These are phyloP conservation scores for Pterocarpus santalinus DNA, from an alignment of 306 rosid genomes.

Conservation along the genomic window DNA sequence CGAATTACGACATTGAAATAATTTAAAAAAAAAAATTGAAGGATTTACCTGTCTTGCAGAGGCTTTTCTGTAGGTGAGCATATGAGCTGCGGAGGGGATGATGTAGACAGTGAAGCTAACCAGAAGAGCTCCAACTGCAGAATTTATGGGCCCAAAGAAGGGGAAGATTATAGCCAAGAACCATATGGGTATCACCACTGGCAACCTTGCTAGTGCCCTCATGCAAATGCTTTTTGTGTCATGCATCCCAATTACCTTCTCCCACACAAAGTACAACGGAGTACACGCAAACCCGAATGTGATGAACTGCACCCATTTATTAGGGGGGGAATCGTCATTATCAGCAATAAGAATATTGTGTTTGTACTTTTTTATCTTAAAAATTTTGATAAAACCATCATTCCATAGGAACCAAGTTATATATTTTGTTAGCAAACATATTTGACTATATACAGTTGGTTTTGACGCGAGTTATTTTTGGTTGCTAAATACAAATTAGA, in stretches of 20 bases:
- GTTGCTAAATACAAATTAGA: neutral
- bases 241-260: constrained; percentile 98
- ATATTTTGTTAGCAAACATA: constrained; percentile 7
- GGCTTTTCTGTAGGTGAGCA: constrained; percentile 89
- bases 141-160: constrained; percentile 95
- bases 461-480: neutral
- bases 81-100: constrained; percentile 86
- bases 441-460: neutral
- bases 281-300: constrained; percentile 98
- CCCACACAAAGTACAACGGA: constrained; percentile 99
- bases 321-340: neutral
- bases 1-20: too few species aligned
- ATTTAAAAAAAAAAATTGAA: neutral
- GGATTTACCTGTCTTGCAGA: constrained; percentile 82
- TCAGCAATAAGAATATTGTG: neutral
- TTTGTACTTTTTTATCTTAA: too few species aligned
- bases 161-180: constrained; percentile 95
- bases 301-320: constrained; percentile 75
- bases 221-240: constrained; percentile 84
- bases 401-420: neutral
- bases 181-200: constrained; percentile 97
- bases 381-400: neutral
- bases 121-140: constrained; percentile 92
- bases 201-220: constrained; percentile 90
- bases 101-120: constrained; percentile 98